phyloP scores from a whole-genome alignment of 2,329 filamentous ascomycete genomes.

The Paraphoma chrysanthemicola region DNA sequence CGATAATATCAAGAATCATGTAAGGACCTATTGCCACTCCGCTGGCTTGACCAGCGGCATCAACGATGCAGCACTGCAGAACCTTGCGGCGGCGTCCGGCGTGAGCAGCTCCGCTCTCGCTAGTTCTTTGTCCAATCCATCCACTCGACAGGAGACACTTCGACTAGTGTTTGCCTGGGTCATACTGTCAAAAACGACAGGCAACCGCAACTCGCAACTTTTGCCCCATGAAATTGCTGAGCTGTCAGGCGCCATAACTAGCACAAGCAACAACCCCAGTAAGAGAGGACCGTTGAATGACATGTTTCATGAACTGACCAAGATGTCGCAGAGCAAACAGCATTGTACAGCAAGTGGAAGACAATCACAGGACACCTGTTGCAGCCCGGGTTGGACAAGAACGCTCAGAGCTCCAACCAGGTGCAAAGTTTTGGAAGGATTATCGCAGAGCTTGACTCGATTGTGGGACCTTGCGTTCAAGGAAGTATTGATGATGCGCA shows the following conservation, averaged over 20 bases:
- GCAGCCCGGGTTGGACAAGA: constrained; percentile 13
- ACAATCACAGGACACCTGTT: constrained; percentile 28
- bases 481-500: constrained; percentile 16
- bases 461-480: constrained; percentile 31
- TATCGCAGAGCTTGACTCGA: constrained; percentile 20
- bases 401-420: constrained; percentile 2
- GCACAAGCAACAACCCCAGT: not conserved
- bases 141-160: constrained; percentile 18
- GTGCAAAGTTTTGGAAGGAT: constrained; percentile 13
- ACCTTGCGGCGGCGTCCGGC: constrained; percentile 14
- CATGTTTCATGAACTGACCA: not conserved
- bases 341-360: constrained; percentile 33
- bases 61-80: constrained; percentile 8
- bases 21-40: constrained; percentile 26
- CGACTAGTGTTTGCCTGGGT: constrained; percentile 23
- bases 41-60: constrained; percentile 5
- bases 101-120: constrained; percentile 7
- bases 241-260: constrained; percentile 1
- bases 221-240: constrained; percentile 18
- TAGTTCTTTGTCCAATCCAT: constrained; percentile 8
- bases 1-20: constrained; percentile 35
- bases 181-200: constrained; percentile 22
- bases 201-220: constrained; percentile 13
- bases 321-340: constrained; percentile 11
- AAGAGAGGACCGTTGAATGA: not conserved